Base-by-base conservation (phyloP, 192 early-diverging fungal genomes). In the Coemansia sp. region DNA sequence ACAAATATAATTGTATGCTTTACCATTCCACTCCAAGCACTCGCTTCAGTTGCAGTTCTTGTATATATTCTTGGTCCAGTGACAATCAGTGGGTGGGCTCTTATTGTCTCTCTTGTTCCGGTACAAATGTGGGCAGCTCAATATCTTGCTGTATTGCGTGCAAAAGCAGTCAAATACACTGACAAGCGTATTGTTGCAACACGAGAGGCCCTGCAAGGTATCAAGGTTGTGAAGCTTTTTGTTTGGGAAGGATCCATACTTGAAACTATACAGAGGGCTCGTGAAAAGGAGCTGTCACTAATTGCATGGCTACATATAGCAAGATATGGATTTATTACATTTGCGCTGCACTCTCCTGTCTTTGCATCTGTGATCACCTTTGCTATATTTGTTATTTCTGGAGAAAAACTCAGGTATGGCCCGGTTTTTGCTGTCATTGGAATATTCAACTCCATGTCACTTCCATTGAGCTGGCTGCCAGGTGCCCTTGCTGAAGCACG, bases 201-300 rank as follows among this genome's bases (percentile, higher is more conserved):
- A 2, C 76, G 76, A 19, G 76, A 79, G 38, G 55, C 76, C 1
- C 33, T 94, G 28, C 87, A 86, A 44, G 87, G 87, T 2, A 85
- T 90, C 29, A 79, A 75, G 47, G 82, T 85, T 28, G 86, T 91
- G 31, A 91, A 91, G 64, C 84, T 83, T 19, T 91, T 86, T 71
- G 86, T 84, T 19, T 89, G 84, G 85, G 83, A 84, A 22, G 44
- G 61, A 8, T 62, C 70, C 9, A 64, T 82, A 10, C 56, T 67
- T 7, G 57, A 67, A 27, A 65, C 22, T 7, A 68, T 81, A 19
- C 50, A 64, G 31, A 34, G 61, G 27, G 57, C 68, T 22, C 79
- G 79, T 48, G 40, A 41, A 28, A 70, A 68, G 34, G 79, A 81
- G 47, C 27, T 68, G 6, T n/a, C 19, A 14, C 20, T 68, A 2